A percentile compares a stretch with the other conserved stretches of the same genome.
Evolutionary conservation across 768 basidiomycete genomes (phyloP).

Genomic region (Cyclocybe cylindracea): DNA sequence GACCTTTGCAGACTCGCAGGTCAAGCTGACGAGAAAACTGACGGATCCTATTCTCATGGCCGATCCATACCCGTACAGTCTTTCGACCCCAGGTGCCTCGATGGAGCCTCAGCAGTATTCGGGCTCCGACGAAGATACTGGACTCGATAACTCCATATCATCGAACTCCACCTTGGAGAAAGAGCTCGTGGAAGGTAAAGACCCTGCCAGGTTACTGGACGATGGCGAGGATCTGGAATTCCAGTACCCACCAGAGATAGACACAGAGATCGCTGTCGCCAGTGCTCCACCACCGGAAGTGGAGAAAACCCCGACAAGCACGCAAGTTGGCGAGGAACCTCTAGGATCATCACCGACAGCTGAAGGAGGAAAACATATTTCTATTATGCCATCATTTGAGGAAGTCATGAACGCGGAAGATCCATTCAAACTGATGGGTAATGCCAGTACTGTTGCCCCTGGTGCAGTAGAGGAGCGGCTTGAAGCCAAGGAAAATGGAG

Average conservation of each 20-base stretch:
- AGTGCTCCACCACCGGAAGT: background rate
- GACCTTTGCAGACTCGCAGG: background rate
- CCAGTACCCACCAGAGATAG: constrained; percentile 21
- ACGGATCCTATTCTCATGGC: constrained; percentile 33
- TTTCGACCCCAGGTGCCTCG: constrained; percentile 41
- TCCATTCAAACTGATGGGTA: constrained; percentile 32
- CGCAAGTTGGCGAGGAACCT: background rate
- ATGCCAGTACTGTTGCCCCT: constrained; percentile 19
- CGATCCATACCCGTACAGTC: constrained; percentile 49
- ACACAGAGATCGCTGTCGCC: background rate
- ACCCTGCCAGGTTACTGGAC: constrained; percentile 1
- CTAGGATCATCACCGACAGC: no score
- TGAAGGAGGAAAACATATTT: no score
- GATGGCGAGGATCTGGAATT: constrained; percentile 20
- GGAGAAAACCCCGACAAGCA: background rate
- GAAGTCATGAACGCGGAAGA: constrained; percentile 13
- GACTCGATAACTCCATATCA: constrained; percentile 28
- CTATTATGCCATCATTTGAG: no score
- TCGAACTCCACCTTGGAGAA: constrained; percentile 28
- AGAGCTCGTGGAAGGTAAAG: constrained; percentile 15
- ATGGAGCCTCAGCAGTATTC: constrained; percentile 4
- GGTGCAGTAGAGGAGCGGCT: constrained; percentile 6
- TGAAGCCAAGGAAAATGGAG: no score
- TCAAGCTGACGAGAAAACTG: constrained; percentile 19
- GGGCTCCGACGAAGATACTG: constrained; percentile 28